These are phyloP conservation scores for Panicum miliaceum DNA, from an alignment of 176 grass and related monocot species.

Conservation along the genomic window DNA sequence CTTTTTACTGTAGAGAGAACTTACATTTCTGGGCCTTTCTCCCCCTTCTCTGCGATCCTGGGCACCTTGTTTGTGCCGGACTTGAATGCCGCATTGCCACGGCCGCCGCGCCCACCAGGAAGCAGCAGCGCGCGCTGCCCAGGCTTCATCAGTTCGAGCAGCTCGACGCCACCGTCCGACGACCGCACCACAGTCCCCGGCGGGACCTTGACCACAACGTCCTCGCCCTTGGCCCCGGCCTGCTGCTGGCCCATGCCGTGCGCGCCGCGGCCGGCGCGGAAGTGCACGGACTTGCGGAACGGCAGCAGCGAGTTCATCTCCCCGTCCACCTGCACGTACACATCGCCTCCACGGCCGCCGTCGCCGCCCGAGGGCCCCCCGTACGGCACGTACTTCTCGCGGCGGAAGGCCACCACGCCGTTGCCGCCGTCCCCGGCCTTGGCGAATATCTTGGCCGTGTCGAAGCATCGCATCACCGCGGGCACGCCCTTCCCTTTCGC, in stretches of 20 bases:
- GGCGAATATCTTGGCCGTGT: slow-evolving; percentile 87
- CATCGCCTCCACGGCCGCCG: slow-evolving; percentile 82
- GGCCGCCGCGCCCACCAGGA: slow-evolving; percentile 82
- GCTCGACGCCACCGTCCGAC: slow-evolving; percentile 53
- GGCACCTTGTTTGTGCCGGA: slow-evolving; percentile 81
- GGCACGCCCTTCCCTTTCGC: slow-evolving; percentile 94
- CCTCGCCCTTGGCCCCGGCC: slow-evolving; percentile 80
- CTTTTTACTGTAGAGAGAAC: slow-evolving; percentile 13
- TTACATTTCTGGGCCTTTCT: slow-evolving; percentile 95
- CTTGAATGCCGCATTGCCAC: slow-evolving; percentile 91
- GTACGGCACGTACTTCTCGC: slow-evolving; percentile 91
- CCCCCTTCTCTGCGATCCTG: slow-evolving; percentile 91
- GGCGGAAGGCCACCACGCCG: slow-evolving; percentile 85
- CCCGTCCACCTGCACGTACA: slow-evolving; percentile 87
- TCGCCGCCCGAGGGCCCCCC: slow-evolving; percentile 93
- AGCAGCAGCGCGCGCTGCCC: slow-evolving; percentile 78
- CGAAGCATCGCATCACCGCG: slow-evolving; percentile 96
- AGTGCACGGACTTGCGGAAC: slow-evolving; percentile 92
- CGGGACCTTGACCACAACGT: slow-evolving; percentile 87
- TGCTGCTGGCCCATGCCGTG: slow-evolving; percentile 88
- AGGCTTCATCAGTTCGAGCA: slow-evolving; percentile 77
- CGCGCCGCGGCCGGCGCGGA: slow-evolving; percentile 70
- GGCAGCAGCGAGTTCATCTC: slow-evolving; percentile 94
- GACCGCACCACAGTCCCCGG: slow-evolving; percentile 81
- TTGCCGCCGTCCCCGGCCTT: slow-evolving; percentile 93